Conservation (phyloP, 306 rosid species). For the Bauhinia variegata region DNA sequence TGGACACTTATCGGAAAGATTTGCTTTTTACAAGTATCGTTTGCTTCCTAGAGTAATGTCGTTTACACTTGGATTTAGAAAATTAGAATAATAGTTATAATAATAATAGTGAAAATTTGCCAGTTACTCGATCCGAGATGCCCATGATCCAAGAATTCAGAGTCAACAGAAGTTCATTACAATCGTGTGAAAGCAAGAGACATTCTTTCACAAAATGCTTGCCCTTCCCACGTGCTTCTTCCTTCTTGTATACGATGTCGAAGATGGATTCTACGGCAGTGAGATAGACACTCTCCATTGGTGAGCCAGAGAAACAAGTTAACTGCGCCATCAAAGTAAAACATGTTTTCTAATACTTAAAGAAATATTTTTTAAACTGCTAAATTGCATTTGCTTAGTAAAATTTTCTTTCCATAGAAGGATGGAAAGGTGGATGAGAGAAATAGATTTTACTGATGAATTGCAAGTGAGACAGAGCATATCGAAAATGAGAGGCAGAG, state of each 20-base stretch:
- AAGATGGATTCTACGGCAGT: too few relatives aligned
- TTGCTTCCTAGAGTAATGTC: not conserved
- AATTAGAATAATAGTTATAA: too few relatives aligned
- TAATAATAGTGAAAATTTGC: conserved; percentile 25
- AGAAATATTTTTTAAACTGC: too few relatives aligned
- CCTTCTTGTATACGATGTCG: not conserved
- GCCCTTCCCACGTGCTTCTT: conserved; percentile 43
- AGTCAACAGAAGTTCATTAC: conserved; percentile 43
- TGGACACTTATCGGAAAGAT: too few relatives aligned
- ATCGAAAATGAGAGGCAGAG: too few relatives aligned
- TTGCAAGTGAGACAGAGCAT: too few relatives aligned
- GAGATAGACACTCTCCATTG: too few relatives aligned
- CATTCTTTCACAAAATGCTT: conserved; percentile 54
- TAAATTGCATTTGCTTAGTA: not conserved
- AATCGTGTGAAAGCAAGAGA: conserved; percentile 59
- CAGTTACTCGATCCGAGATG: conserved; percentile 64
- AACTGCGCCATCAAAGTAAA: too few relatives aligned
- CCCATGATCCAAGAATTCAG: conserved; percentile 83
- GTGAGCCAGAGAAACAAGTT: too few relatives aligned
- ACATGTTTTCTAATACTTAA: too few relatives aligned
- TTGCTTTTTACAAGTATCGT: not conserved
- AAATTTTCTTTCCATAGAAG: not conserved
- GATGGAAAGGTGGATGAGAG: conserved; percentile 1
- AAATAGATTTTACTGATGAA: not conserved
- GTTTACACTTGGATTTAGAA: conserved; percentile 10